A percentile compares a stretch with the other conserved stretches of the same genome.
phyloP scores from a whole-genome alignment of 2,329 filamentous ascomycete species.

The Xylariaceae sp. region DNA sequence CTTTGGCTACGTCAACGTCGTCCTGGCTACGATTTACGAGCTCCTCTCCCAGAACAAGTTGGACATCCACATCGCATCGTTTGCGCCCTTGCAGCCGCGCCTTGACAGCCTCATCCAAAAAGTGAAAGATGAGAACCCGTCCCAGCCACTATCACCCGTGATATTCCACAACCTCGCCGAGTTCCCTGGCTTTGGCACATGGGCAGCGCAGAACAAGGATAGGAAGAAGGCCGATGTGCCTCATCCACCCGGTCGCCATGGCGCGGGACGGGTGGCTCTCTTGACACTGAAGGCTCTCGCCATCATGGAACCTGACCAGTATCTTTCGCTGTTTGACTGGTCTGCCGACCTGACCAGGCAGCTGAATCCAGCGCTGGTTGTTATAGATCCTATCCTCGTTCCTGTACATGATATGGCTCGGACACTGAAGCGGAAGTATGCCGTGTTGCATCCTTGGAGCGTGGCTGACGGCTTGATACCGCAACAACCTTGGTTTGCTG shows the following conservation, averaged over 20 bases:
- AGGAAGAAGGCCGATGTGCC: conserved; percentile 12
- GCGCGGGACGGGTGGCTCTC: conserved; percentile 4
- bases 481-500: conserved; percentile 7
- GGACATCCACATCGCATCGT: conserved; percentile 5
- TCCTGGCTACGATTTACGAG: conserved; percentile 6
- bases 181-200: conserved; percentile 5
- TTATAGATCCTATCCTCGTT: conserved; percentile 8
- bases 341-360: conserved; percentile 3
- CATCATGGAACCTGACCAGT: conserved; percentile 3
- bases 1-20: conserved; percentile 6
- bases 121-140: conserved; percentile 6
- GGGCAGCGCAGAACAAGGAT: conserved; percentile 3
- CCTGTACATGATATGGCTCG: conserved; percentile 15
- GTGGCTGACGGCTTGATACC: conserved; percentile 6
- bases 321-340: conserved; percentile 8
- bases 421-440: conserved; percentile 5
- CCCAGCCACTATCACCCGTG: background rate
- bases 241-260: background rate
- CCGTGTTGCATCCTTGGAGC: conserved; percentile 8
- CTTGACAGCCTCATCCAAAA: conserved; percentile 3
- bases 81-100: conserved; percentile 5
- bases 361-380: conserved; percentile 7
- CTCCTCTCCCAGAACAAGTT: conserved; percentile 7
- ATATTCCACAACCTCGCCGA: conserved; percentile 8
- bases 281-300: conserved; percentile 5